Evolutionary conservation across 2,329 filamentous ascomycete species (phyloP).

Genomic region (Scleromitrula shiraiana): DNA sequence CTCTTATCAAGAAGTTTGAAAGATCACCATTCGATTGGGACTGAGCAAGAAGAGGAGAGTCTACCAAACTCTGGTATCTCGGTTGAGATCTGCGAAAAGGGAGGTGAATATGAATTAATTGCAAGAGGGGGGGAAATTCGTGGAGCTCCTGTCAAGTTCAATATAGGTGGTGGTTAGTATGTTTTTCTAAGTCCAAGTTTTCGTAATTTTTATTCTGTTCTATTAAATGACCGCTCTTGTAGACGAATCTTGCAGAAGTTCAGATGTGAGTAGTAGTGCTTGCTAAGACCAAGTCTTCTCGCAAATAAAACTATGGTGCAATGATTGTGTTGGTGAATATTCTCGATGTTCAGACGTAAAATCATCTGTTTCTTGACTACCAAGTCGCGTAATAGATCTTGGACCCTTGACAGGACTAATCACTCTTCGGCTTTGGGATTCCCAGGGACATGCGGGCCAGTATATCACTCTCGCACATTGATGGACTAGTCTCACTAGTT

Average conservation of each 20-base stretch:
- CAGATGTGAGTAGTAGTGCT: constrained; percentile 4
- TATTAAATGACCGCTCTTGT: neutral
- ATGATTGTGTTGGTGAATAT: constrained; percentile 2
- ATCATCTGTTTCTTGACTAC: constrained; percentile 2
- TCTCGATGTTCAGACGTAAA: neutral
- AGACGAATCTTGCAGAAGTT: constrained; percentile 1
- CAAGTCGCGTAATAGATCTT: constrained; percentile 4
- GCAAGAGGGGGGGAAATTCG: neutral
- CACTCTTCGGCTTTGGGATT: neutral
- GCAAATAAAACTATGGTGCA: neutral
- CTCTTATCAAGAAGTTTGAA: constrained; percentile 1
- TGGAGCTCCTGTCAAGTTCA: neutral
- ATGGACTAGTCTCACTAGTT: neutral
- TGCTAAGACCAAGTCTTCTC: constrained; percentile 1
- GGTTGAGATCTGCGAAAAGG: neutral
- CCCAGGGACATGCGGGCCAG: neutral
- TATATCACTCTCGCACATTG: constrained; percentile 1
- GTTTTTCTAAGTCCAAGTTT: neutral
- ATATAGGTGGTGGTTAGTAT: neutral
- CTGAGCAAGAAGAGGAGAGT: neutral
- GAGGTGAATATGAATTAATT: neutral
- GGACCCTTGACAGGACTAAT: neutral
- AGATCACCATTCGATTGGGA: neutral
- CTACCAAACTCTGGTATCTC: neutral
- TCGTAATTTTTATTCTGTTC: neutral